Base-by-base conservation (phyloP, 1,284 basidiomycete species). In the Cryptococcus sp. region DNA sequence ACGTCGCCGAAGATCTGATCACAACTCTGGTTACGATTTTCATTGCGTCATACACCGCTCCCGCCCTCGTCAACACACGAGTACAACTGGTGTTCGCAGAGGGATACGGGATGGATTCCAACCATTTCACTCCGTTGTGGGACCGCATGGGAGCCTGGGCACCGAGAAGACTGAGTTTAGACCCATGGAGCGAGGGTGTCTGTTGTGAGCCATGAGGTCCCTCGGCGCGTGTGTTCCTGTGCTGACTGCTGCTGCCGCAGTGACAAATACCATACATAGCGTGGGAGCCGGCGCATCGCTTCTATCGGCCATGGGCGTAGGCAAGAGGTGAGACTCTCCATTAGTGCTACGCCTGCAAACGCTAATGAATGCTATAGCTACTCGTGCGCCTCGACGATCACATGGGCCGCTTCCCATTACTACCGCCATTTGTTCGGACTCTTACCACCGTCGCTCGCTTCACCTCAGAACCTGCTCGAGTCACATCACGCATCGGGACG, bases 1-100 rank as follows among this genome's bases (percentile, higher is more conserved):
- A 78, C 54, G 73, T 75, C 39, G 69, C 73, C 1, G 76, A 78
- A 51, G 76, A 78, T 60, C 61, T 78, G 11, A 63, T 78, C 46
- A 76, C 74, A 1, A 75, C 74, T 1, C 54, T 76, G 7, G 69
- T 74, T 1, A 67, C 72, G 0, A 46, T 69, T 23, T 65, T 78
- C 54, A 63, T 74, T 37, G 64, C 67, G 2, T 63, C 58, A 3
- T 52, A 59, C 1, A 63, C 64, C 0, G 60, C 61, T 3, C 70
- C 72, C 0, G 59, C 55, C 1, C 58, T 72, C 1, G 54, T 63
- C 11, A 43, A 64, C 23, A 61, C 64, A 6, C 56, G 70, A 7
- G 49, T 76, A 3, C 76, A 76, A 54, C 64, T 78, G 23, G 70
- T 73, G 6, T 78, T 78, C 51, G 49, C 58, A 0, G 76, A 78